Evolutionary conservation across 2,329 filamentous ascomycete genomes (phyloP).

Genomic region (Thelonectria blattea): DNA sequence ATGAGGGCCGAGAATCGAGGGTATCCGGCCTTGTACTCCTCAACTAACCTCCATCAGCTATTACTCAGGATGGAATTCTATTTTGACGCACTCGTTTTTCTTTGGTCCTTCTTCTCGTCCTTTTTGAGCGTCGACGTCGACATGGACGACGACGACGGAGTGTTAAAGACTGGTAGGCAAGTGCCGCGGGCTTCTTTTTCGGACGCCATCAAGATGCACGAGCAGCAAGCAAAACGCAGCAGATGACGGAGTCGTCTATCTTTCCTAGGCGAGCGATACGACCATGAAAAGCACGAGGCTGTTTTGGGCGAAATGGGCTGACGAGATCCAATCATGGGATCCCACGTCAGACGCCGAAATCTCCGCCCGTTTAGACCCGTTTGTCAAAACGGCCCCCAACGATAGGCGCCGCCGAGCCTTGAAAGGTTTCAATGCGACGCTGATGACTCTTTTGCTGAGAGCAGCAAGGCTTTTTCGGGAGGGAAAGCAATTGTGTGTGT

Average conservation of each 20-base stretch:
- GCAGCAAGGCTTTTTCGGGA: neutral
- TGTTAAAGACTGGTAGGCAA: neutral
- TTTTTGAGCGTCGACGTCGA: neutral
- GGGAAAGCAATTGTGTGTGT: neutral
- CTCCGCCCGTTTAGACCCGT: neutral
- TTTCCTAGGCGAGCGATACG: neutral
- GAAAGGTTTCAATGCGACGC: too few relatives aligned
- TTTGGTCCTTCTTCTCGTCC: neutral
- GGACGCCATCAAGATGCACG: neutral
- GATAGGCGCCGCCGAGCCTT: neutral
- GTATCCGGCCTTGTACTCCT: slow-evolving; percentile 33
- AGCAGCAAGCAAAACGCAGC: neutral
- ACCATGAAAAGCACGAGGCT: neutral
- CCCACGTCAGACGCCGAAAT: neutral
- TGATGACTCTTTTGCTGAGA: too few relatives aligned
- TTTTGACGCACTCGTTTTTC: neutral
- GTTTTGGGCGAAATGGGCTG: neutral
- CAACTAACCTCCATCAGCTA: slow-evolving; percentile 2
- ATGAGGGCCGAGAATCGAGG: slow-evolving; percentile 41
- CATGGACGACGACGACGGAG: neutral
- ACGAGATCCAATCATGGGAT: neutral
- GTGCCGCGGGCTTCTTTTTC: neutral
- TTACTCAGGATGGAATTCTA: neutral
- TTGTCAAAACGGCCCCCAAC: neutral
- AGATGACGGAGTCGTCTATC: neutral